These are phyloP conservation scores for Panellus pusillus DNA, from an alignment of 768 basidiomycete species.

Conservation along the genomic window DNA sequence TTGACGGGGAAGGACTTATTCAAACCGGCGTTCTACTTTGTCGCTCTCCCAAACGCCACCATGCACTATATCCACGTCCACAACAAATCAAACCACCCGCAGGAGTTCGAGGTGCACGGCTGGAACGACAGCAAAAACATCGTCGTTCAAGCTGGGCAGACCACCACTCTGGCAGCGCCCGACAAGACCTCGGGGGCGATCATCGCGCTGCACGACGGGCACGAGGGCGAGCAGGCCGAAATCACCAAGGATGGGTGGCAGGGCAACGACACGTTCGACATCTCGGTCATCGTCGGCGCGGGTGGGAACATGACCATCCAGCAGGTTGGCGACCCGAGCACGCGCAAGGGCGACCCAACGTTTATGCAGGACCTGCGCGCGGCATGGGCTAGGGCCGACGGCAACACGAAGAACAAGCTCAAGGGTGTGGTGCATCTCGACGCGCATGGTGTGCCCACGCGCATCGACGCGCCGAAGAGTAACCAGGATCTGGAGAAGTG, in stretches of 20 bases:
- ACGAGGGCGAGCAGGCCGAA: slow-evolving; percentile 6
- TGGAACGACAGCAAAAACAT: not conserved
- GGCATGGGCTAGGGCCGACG: not conserved
- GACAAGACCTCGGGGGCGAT: slow-evolving; percentile 1
- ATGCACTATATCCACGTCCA: slow-evolving; percentile 3
- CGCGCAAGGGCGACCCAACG: slow-evolving; percentile 1
- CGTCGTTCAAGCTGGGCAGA: not conserved
- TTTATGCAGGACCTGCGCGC: not conserved
- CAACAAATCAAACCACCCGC: not conserved
- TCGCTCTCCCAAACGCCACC: no score
- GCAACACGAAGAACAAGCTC: not conserved
- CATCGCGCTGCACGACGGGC: slow-evolving; percentile 3
- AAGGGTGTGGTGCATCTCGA: slow-evolving; percentile 4
- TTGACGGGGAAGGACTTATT: no score
- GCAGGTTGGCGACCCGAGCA: not conserved
- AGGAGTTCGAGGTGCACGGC: slow-evolving; percentile 1
- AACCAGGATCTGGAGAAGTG: not conserved
- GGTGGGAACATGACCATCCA: slow-evolving; percentile 3
- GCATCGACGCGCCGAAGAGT: slow-evolving; percentile 5
- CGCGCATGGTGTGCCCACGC: not conserved
- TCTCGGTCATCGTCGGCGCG: not conserved
- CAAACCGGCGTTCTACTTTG: no score
- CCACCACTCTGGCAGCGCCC: not conserved
- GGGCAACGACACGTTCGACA: slow-evolving; percentile 4
- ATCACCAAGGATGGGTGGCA: slow-evolving; percentile 3